phyloP scores from a whole-genome alignment of 441 rosid genomes.

The Croton setiger region DNA sequence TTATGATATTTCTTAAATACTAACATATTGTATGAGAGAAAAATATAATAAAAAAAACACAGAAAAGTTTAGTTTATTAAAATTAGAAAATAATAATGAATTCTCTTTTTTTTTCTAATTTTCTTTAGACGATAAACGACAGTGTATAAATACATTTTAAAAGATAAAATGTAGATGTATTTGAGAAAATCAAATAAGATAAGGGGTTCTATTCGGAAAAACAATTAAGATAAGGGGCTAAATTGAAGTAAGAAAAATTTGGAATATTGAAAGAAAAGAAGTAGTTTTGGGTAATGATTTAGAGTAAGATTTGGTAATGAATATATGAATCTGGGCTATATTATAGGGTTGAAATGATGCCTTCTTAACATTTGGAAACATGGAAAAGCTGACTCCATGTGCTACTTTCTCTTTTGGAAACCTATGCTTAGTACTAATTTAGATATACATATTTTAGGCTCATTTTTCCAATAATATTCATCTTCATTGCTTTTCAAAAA shows the following conservation, averaged over 20 bases:
- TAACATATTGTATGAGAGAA: no score
- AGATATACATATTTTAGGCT: no score
- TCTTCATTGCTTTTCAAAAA: no score
- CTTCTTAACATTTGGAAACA: constrained; percentile 39
- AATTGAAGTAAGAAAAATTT: no score
- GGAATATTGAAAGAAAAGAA: background rate
- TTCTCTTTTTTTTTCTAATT: background rate
- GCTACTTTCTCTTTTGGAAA: constrained; percentile 26
- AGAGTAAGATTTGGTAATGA: constrained; percentile 40
- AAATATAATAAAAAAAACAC: no score
- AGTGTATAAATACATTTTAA: no score
- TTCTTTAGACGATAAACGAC: background rate
- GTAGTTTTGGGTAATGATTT: constrained; percentile 30
- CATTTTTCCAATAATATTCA: no score
- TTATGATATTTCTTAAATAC: no score
- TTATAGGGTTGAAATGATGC: constrained; percentile 47
- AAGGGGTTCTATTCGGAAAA: no score
- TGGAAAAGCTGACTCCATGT: constrained; percentile 56
- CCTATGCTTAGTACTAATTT: background rate
- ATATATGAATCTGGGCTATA: constrained; percentile 27
- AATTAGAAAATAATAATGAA: background rate
- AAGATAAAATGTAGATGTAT: no score
- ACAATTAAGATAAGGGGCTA: no score
- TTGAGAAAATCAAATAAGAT: no score
- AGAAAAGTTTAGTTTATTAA: background rate